Percentiles rank a stretch among this genome's conserved stretches.
phyloP scores from a whole-genome alignment of 352 stramenopile genomes.

The Elongisporangium undulatum region DNA sequence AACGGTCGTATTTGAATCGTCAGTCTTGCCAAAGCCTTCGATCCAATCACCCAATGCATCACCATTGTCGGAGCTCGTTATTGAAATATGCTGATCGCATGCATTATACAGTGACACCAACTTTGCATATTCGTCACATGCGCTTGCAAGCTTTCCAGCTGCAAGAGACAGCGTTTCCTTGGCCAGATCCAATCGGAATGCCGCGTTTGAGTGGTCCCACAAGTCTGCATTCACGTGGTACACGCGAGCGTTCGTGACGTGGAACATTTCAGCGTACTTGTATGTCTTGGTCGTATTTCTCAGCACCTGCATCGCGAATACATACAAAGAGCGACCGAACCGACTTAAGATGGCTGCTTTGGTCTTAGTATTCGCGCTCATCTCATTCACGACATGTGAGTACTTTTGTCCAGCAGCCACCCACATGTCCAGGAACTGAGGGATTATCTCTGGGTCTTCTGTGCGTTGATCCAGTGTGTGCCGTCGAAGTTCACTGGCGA shows the following conservation, averaged over 20 bases:
- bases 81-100: not conserved
- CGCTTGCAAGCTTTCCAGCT: slow-evolving; percentile 44
- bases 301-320: slow-evolving; percentile 61
- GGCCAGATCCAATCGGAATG: slow-evolving; percentile 45
- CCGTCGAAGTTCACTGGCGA: slow-evolving; percentile 37
- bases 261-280: slow-evolving; percentile 52
- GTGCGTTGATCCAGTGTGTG: slow-evolving; percentile 23
- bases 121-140: slow-evolving; percentile 18
- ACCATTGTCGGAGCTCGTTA: not conserved
- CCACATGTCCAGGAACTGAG: slow-evolving; percentile 66
- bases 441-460: slow-evolving; percentile 27
- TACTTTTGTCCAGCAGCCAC: slow-evolving; percentile 67
- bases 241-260: slow-evolving; percentile 49
- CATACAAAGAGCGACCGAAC: slow-evolving; percentile 54
- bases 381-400: slow-evolving; percentile 37
- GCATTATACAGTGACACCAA: not conserved
- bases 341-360: slow-evolving; percentile 34
- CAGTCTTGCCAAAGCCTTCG: slow-evolving; percentile 5
- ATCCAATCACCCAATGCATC: not conserved
- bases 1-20: slow-evolving; percentile 9
- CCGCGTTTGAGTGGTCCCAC: slow-evolving; percentile 23
- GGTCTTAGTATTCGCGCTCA: slow-evolving; percentile 11
- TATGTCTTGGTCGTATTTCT: slow-evolving; percentile 55
- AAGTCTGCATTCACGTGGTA: slow-evolving; percentile 30
- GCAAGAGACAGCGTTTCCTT: slow-evolving; percentile 62